A percentile compares a stretch with the other conserved stretches of the same genome.
phyloP scores from a whole-genome alignment of 2,329 filamentous ascomycete genomes.

The Penicillium aurantiogriseum region DNA sequence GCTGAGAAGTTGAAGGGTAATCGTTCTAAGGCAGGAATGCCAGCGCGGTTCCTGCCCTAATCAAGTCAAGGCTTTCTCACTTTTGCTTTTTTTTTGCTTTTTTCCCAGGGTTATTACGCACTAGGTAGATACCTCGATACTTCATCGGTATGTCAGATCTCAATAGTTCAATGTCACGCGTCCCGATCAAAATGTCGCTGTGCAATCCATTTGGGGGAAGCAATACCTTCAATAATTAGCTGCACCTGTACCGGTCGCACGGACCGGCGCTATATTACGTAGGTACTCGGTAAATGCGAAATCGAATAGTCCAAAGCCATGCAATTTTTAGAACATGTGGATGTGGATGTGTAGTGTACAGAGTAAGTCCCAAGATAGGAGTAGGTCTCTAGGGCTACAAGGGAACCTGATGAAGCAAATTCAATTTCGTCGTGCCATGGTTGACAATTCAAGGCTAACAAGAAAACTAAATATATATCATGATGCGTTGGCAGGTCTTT shows the following conservation, averaged over 20 bases:
- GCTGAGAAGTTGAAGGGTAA: background rate
- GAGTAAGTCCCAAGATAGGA: background rate
- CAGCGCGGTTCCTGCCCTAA: background rate
- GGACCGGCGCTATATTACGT: background rate
- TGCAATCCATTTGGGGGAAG: background rate
- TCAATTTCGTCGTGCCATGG: slow-evolving; percentile 12
- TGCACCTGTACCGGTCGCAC: background rate
- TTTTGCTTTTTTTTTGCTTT: background rate
- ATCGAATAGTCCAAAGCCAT: background rate
- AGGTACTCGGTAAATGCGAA: no score
- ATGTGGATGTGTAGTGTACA: background rate
- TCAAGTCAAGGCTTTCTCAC: background rate
- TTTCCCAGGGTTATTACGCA: background rate
- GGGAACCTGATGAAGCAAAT: background rate
- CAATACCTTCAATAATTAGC: slow-evolving; percentile 5
- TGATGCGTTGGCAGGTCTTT: slow-evolving; percentile 22
- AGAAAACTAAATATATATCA: background rate
- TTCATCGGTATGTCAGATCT: background rate
- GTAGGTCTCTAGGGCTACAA: background rate
- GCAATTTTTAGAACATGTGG: background rate
- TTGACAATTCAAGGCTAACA: slow-evolving; percentile 10
- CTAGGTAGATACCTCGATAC: no score
- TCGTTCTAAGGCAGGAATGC: slow-evolving; percentile 1
- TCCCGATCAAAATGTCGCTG: background rate
- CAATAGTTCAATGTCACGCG: background rate